Base-by-base conservation (phyloP, 257 asterid species). In the Cynanchum wilfordii region DNA sequence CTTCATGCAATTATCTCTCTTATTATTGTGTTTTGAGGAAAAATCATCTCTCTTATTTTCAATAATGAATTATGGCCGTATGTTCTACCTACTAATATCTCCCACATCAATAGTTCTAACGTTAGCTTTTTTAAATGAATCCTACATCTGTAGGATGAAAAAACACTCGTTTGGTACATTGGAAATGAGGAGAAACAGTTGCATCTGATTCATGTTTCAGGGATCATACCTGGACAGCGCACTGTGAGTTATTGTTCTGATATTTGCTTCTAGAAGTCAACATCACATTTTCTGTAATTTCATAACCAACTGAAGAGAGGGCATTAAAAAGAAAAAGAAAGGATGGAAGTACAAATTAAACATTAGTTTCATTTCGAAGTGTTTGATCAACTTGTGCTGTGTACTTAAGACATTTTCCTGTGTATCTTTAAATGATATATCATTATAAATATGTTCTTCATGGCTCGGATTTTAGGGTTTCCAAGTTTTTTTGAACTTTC, bases 201-300 rank as follows among this genome's bases (percentile, higher is more conserved):
- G 66, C 79, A 6, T 70, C 75, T 90, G 50, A 80, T 79, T 82
- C 90, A 85, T 73, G 86, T 90, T 84, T 84, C 92, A 78, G 83
- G 81, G 78, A 85, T 90, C 72, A 82, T 90, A 78, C 96, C 90
- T 51, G 96, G 96, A 75, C 96, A 88, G 66, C 94, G 89, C 68
- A 90, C 90, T 49, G 96, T 90, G 88, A 62, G 63, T 70, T 52
- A 33, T 67, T 71, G 51, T 55, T 17, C 15, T 66, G 65, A 25
- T 68, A 33, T 59, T 33, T 62, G 25, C 38, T 33, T 67, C n/a
- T 12, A 19, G 25, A 22, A 36, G 7, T 0, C 49, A 17, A 10
- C 47, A 25, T 7, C 17, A 64, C 27, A 33, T 36, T 73, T 57
- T 57, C 33, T 19, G 68, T 11, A 50, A 9, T 55, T 76, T 68